Base-by-base conservation (phyloP, 106 monocot species). In the Acorus gramineus region DNA sequence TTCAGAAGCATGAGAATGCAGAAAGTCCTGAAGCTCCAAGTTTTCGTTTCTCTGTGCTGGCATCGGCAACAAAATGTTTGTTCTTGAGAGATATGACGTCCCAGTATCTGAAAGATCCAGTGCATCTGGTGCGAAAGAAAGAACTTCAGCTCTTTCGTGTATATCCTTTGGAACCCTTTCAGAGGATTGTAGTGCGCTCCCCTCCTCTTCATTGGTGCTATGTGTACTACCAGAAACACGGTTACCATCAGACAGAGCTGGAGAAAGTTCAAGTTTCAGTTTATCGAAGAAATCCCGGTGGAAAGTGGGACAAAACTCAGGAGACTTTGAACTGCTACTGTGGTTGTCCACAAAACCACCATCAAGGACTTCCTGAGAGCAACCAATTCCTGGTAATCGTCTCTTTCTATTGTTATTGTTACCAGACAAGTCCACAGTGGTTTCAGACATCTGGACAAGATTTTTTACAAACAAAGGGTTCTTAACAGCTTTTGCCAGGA, bases 281-380 rank as follows among this genome's bases (percentile, higher is more conserved):
- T 86, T 94, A 76, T 86, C 86, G 55, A 71, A 78, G 59, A 94
- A 80, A 54, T 84, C 78, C 60, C 51, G 78, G 53, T 66, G 60
- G 48, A 85, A 77, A 6, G 80, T 45, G 53, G 74, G 66, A 28
- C 81, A 78, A 6, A 65, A 49, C 0, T 84, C 89, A 2, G 45
- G 44, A 28, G 57, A 8, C 13, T 66, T 74, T 0, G 69, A 57
- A 10, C 66, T 70, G 57, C 69, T 77, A 13, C 71, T 74, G 42
- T 71, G 61, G 46, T 78, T 72, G 13, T 83, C 79, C 52, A 42
- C 76, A 43, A 70, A 71, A n/a, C 62, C 62, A 53, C 44, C 77
- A 13, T 73, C 76, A 2, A 60, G 10, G 42, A 56, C 46, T 50
- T 84, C 86, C 11, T 61, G 59, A 47, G 46, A 8, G 12, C 60